Evolutionary conservation across 164 flowering plant species (phyloP).

Genomic region (Houttuynia cordata): DNA sequence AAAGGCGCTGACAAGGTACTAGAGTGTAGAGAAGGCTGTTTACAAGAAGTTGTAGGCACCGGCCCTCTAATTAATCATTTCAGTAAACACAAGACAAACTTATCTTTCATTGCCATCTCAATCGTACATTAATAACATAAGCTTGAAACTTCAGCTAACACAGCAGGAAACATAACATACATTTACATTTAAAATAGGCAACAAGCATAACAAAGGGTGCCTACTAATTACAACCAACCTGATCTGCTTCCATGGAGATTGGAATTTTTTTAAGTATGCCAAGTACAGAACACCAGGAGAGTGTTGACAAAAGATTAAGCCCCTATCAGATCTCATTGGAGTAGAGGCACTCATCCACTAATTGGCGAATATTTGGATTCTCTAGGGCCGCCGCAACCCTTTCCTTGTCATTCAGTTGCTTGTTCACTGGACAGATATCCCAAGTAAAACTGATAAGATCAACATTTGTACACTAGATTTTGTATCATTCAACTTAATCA

Average conservation of each 20-base stretch:
- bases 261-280: background rate
- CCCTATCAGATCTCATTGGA: conserved; percentile 40
- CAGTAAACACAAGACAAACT: no score
- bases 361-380: conserved; percentile 87
- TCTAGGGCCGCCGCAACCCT: conserved; percentile 90
- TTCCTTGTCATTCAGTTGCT: conserved; percentile 92
- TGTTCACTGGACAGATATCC: conserved; percentile 42
- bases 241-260: background rate
- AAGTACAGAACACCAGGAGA: background rate
- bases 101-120: no score
- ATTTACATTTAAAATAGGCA: no score
- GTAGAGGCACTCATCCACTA: conserved; percentile 81
- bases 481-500: background rate
- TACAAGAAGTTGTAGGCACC: no score
- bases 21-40: no score
- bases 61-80: no score
- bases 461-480: background rate
- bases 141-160: no score
- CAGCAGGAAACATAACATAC: no score
- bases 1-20: no score
- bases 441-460: background rate
- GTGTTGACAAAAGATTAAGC: background rate
- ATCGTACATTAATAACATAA: no score
- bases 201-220: background rate
- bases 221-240: background rate